A percentile compares a stretch with the other conserved stretches of the same genome.
These are phyloP conservation scores for Paxillus rubicundulus DNA, from an alignment of 768 basidiomycete species.

Conservation along the genomic window DNA sequence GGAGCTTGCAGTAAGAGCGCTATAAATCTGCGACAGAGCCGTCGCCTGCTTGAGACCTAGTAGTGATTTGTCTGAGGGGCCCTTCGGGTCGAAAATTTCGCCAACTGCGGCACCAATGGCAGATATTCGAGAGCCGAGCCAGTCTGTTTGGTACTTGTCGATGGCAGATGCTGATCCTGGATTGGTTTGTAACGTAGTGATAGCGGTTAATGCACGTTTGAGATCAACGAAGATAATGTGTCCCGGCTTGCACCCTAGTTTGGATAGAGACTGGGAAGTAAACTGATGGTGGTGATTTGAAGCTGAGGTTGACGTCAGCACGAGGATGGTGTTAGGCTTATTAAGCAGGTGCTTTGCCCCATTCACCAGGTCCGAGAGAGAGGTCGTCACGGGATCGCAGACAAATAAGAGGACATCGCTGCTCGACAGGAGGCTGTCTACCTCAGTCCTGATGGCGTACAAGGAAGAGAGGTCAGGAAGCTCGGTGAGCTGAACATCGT, in stretches of 20 bases:
- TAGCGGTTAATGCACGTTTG: constrained; percentile 52
- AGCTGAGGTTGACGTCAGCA: constrained; percentile 34
- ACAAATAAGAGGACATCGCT: constrained; percentile 67
- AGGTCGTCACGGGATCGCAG: constrained; percentile 56
- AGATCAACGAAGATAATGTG: constrained; percentile 54
- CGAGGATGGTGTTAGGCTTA: constrained; percentile 44
- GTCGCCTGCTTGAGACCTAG: constrained; percentile 35
- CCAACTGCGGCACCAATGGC: constrained; percentile 42
- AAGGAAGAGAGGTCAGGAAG: constrained; percentile 19
- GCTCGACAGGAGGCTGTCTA: constrained; percentile 24
- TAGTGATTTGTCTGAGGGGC: constrained; percentile 6
- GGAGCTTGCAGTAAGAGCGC: constrained; percentile 40
- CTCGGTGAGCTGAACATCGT: constrained; percentile 50
- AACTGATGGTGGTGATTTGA: constrained; percentile 13
- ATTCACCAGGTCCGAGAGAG: constrained; percentile 38
- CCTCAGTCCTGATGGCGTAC: constrained; percentile 13
- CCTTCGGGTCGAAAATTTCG: constrained; percentile 11
- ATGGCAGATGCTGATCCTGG: constrained; percentile 48
- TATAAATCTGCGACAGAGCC: constrained; percentile 38
- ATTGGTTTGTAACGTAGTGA: constrained; percentile 45
- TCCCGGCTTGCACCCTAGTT: constrained; percentile 25
- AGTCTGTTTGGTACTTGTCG: constrained; percentile 64
- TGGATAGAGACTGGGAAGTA: constrained; percentile 21
- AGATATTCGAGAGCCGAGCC: constrained; percentile 57
- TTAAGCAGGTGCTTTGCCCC: constrained; percentile 27